Evolutionary conservation across 257 asterid species (phyloP).

Genomic region (Ocimum tenuiflorum): DNA sequence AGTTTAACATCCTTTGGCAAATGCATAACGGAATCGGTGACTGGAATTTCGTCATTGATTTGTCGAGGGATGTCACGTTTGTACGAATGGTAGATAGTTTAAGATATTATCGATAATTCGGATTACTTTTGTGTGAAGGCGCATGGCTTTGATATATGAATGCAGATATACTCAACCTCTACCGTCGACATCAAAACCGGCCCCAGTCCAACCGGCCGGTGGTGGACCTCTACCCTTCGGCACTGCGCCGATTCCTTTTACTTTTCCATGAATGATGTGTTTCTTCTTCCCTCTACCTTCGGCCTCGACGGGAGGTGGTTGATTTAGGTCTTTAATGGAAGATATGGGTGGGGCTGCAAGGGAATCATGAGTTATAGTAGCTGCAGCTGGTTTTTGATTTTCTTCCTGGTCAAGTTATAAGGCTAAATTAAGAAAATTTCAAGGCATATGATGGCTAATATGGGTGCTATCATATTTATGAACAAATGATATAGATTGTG

Average conservation of each 20-base stretch:
- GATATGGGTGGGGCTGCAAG: conserved; percentile 19
- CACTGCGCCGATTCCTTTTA: conserved; percentile 11
- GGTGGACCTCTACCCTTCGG: conserved; percentile 20
- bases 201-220: conserved; percentile 14
- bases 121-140: no score
- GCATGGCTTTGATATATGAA: no score
- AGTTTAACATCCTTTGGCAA: no score
- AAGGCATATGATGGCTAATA: not conserved
- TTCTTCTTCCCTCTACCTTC: conserved; percentile 50
- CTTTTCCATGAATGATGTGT: conserved; percentile 38
- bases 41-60: no score
- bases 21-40: no score
- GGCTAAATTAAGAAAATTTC: not conserved
- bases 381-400: conserved; percentile 31
- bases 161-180: not conserved
- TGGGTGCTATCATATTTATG: not conserved
- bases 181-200: not conserved
- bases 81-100: no score
- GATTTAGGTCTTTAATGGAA: conserved; percentile 27
- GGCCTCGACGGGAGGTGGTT: conserved; percentile 26
- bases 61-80: no score
- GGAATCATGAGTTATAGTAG: conserved; percentile 1
- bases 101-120: no score
- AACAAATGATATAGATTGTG: not conserved
- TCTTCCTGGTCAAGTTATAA: conserved; percentile 29